Base-by-base conservation (phyloP, 495 filamentous ascomycete species). In the Aspergillus cavernicola region DNA sequence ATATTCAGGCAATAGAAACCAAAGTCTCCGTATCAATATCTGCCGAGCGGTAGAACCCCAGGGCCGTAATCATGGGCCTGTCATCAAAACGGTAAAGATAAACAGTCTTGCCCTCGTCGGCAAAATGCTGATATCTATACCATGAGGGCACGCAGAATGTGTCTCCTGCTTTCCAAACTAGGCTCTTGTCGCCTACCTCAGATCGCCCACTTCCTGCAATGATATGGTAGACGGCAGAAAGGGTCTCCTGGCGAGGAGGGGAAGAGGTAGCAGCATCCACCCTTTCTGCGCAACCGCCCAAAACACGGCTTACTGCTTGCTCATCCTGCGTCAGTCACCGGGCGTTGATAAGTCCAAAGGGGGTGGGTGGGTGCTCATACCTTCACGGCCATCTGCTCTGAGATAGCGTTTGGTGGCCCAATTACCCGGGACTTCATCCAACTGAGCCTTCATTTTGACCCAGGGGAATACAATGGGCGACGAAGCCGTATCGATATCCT, bases 21-120 rank as follows among this genome's bases (percentile, higher is more conserved):
- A 64, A 44, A 23, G 18, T 39, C 48, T 71, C 70, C 8, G 63
- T 52, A 57, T 75, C 69, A 49, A 64, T 66, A 18, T 59, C 65
- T 31, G 67, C 64, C n/a, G 61, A 61, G 4, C 68, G 58, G 56
- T 74, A 76, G 44, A 76, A 75, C 1, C 74, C 74, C 47, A 76
- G 48, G 9, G 70, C 64, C 32, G 68, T 65, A 23, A 76, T 42
- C 71, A 78, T 76, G 0, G 72, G 71, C 52, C 64, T 67, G 52
- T 77, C 72, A 56, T 78, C 71, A 53, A 78, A 77, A 0, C 66
- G 66, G 51, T 74, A 76, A 29, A 75, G 52, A 62, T 78, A 76
- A 0, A 74, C 71, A 16, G 63, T 63, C 47, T 69, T 66, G 6
- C 41, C 62, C 1, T 28, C 19, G 22, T 56, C 53, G 5, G 69